These are phyloP conservation scores for Acacia acuminata DNA, from an alignment of 306 rosid genomes.

Conservation along the genomic window DNA sequence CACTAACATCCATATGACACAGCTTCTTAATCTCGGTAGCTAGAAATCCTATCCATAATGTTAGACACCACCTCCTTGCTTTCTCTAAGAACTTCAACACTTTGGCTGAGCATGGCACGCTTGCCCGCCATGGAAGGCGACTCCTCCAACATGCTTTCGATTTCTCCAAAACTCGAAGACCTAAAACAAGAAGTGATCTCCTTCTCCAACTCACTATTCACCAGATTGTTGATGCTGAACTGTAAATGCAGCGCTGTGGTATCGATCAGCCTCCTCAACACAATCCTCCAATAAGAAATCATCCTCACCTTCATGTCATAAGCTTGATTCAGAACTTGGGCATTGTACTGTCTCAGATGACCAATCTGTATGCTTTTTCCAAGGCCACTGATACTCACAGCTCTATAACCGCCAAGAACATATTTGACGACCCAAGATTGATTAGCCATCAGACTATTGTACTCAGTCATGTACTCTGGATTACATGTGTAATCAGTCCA, in stretches of 20 bases:
- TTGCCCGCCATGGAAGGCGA: slow-evolving; percentile 44
- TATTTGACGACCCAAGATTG: slow-evolving; percentile 20
- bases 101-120: slow-evolving; percentile 39
- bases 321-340: slow-evolving; percentile 30
- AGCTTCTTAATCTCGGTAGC: background rate
- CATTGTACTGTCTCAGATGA: background rate
- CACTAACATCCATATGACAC: background rate
- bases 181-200: slow-evolving; percentile 40
- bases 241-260: slow-evolving; percentile 44
- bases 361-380: background rate
- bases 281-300: background rate
- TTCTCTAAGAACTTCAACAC: slow-evolving; percentile 37
- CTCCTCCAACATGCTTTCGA: slow-evolving; percentile 59
- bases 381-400: slow-evolving; percentile 34
- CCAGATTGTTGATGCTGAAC: slow-evolving; percentile 29
- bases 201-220: slow-evolving; percentile 40
- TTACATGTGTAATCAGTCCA: slow-evolving; percentile 51
- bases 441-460: slow-evolving; percentile 31
- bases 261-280: background rate
- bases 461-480: slow-evolving; percentile 38
- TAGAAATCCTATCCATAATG: slow-evolving; percentile 43
- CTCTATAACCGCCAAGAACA: background rate
- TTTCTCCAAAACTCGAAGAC: slow-evolving; percentile 29
- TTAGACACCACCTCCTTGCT: slow-evolving; percentile 35
- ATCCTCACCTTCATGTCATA: slow-evolving; percentile 50